Evolutionary conservation across 1,284 basidiomycete species (phyloP).

Genomic region (Boletus putidus): DNA sequence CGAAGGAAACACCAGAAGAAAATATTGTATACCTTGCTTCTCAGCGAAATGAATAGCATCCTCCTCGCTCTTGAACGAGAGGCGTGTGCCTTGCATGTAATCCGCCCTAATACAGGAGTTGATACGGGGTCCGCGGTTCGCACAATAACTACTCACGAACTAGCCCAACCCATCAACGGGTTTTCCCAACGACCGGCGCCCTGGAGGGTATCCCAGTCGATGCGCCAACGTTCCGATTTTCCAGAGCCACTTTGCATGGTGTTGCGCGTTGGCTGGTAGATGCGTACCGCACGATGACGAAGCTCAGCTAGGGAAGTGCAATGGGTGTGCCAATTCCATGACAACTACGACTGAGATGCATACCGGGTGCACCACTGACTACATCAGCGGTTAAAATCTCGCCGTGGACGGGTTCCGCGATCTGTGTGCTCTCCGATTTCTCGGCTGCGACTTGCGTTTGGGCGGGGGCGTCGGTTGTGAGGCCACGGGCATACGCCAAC

Average conservation of each 20-base stretch:
- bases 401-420: constrained; percentile 43
- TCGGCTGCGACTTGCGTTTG: constrained; percentile 27
- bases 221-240: constrained; percentile 87
- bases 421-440: constrained; percentile 34
- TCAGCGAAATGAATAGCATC: constrained; percentile 94
- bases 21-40: constrained; percentile 69
- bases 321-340: background rate
- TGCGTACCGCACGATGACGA: constrained; percentile 84
- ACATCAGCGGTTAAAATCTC: constrained; percentile 73
- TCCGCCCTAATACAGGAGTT: constrained; percentile 67
- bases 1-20: background rate
- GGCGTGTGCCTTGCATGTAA: constrained; percentile 92
- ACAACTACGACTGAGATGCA: constrained; percentile 26
- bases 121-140: background rate
- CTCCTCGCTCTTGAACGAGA: constrained; percentile 88
- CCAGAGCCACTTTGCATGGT: constrained; percentile 93
- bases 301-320: constrained; percentile 62
- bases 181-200: constrained; percentile 97
- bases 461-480: constrained; percentile 25
- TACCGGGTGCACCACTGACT: constrained; percentile 78
- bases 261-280: constrained; percentile 92
- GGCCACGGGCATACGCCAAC: constrained; percentile 22
- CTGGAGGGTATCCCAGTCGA: constrained; percentile 92
- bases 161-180: constrained; percentile 97
- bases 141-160: constrained; percentile 61